phyloP scores from a whole-genome alignment of 805 yeast genomes.

The Pichia exigua region DNA sequence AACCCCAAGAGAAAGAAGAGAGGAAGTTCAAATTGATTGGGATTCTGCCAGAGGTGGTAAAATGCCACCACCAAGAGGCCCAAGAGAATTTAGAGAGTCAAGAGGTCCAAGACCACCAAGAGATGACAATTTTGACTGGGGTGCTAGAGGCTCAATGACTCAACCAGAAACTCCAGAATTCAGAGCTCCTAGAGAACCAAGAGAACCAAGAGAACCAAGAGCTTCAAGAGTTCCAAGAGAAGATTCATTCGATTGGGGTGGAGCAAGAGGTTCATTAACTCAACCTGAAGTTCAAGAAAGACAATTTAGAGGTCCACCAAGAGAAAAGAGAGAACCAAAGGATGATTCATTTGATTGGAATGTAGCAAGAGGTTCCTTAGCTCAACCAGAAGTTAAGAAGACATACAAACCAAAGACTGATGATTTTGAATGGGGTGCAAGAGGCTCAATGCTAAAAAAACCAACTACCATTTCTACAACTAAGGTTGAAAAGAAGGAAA shows the following conservation, averaged over 20 bases:
- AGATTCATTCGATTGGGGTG: constrained; percentile 50
- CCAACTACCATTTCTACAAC: background rate
- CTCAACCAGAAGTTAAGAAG: constrained; percentile 27
- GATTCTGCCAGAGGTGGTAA: constrained; percentile 35
- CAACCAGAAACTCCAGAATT: constrained; percentile 13
- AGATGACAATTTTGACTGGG: constrained; percentile 40
- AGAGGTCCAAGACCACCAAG: constrained; percentile 14
- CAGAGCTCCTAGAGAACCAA: constrained; percentile 14
- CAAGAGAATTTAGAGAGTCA: constrained; percentile 22
- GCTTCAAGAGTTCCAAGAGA: constrained; percentile 27
- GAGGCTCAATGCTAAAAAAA: constrained; percentile 10
- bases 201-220: constrained; percentile 37
- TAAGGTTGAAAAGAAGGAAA: constrained; percentile 3
- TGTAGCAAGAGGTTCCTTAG: constrained; percentile 32
- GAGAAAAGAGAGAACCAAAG: constrained; percentile 13
- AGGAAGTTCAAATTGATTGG: constrained; percentile 52
- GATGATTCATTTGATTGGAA: constrained; percentile 55
- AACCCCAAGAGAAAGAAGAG: constrained; percentile 11
- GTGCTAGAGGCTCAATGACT: constrained; percentile 22
- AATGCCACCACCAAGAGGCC: constrained; percentile 14
- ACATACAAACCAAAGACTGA: constrained; percentile 24
- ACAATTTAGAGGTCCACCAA: constrained; percentile 9
- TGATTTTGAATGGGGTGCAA: constrained; percentile 38
- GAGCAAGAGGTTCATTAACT: constrained; percentile 48
- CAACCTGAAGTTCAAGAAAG: constrained; percentile 28